phyloP scores from a whole-genome alignment of 2,329 filamentous ascomycete species.

The Apiospora phragmitis region DNA sequence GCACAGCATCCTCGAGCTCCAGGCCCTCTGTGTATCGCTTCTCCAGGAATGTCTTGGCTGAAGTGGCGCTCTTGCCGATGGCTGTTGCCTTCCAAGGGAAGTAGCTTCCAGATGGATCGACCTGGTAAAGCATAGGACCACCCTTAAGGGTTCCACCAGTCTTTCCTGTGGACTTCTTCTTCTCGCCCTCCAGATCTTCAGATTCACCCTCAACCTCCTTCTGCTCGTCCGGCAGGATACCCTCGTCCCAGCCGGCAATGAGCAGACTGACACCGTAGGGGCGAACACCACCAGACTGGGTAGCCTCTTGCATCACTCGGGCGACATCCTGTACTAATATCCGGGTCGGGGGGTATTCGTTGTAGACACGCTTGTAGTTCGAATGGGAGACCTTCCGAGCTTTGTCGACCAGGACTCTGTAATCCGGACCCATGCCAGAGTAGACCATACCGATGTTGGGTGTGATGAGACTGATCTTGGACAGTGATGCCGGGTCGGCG shows the following conservation, averaged over 20 bases:
- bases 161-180: constrained; percentile 78
- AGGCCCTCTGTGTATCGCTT: constrained; percentile 98
- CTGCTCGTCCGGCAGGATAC: constrained; percentile 82
- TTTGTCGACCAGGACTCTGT: constrained; percentile 95
- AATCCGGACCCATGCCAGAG: constrained; percentile 98
- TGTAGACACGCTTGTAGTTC: constrained; percentile 99
- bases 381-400: constrained; percentile 98
- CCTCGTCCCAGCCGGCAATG: constrained; percentile 97
- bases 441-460: constrained; percentile 99
- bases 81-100: constrained; percentile 99
- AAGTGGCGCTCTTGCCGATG: constrained; percentile 97
- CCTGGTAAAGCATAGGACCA: constrained; percentile 96
- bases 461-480: constrained; percentile 97
- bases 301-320: constrained; percentile 97
- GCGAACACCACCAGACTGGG: constrained; percentile 94
- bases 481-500: constrained; percentile 90
- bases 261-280: constrained; percentile 96
- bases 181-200: constrained; percentile 56
- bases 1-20: constrained; percentile 96
- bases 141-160: constrained; percentile 95
- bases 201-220: constrained; percentile 58
- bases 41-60: constrained; percentile 98
- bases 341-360: constrained; percentile 98
- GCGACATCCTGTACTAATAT: constrained; percentile 99
- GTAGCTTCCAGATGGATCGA: constrained; percentile 97